A percentile compares a stretch with the other conserved stretches of the same genome.
phyloP scores from a whole-genome alignment of 768 basidiomycete genomes.

The Solioccasus polychromus region DNA sequence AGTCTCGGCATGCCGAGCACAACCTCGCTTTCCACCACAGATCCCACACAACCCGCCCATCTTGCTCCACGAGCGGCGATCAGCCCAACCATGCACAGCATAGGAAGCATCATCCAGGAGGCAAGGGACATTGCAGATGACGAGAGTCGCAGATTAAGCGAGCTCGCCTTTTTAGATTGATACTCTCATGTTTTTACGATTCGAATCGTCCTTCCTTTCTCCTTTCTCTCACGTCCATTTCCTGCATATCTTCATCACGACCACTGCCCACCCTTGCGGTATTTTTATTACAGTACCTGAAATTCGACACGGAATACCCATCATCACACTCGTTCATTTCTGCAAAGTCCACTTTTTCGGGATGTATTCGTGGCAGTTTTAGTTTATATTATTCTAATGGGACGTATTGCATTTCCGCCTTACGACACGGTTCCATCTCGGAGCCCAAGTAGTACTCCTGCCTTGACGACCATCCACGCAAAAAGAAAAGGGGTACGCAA shows the following conservation, averaged over 20 bases:
- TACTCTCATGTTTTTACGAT: slow-evolving; percentile 1
- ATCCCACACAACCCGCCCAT: slow-evolving; percentile 35
- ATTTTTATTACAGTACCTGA: neutral
- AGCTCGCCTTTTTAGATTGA: slow-evolving; percentile 62
- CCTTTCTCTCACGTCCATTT: neutral
- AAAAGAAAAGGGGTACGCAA: too few relatives aligned
- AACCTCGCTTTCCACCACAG: slow-evolving; percentile 17
- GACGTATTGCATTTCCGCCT: too few relatives aligned
- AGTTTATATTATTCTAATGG: too few relatives aligned
- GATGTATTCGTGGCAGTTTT: too few relatives aligned
- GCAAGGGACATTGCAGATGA: slow-evolving; percentile 58
- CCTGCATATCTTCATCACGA: too few relatives aligned
- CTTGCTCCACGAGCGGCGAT: slow-evolving; percentile 40
- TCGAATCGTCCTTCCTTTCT: neutral
- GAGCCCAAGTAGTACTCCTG: too few relatives aligned
- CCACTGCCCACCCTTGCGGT: too few relatives aligned
- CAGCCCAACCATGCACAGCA: slow-evolving; percentile 57
- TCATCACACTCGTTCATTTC: too few relatives aligned
- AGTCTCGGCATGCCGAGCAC: slow-evolving; percentile 23
- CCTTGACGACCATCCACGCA: too few relatives aligned
- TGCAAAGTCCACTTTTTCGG: too few relatives aligned
- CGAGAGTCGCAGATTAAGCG: slow-evolving; percentile 66
- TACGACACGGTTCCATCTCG: too few relatives aligned
- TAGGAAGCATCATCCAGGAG: slow-evolving; percentile 54
- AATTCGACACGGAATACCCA: too few relatives aligned